A percentile compares a stretch with the other conserved stretches of the same genome.
phyloP scores from a whole-genome alignment of 139 green algal genomes.

The Picochlorum costavermella region DNA sequence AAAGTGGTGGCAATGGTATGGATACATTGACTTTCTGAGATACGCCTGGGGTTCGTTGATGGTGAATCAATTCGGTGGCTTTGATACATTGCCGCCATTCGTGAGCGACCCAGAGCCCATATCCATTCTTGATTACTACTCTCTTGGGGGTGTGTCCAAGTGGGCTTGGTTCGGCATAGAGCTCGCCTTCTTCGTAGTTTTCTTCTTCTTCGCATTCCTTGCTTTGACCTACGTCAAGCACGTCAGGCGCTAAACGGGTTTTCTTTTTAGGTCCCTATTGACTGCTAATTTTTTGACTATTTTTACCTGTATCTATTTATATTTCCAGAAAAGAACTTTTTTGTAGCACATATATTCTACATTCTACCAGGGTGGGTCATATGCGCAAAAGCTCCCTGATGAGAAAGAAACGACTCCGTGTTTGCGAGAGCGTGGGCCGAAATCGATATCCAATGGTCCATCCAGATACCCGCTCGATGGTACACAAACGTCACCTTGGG shows the following conservation, averaged over 20 bases:
- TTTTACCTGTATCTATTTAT: too few species aligned
- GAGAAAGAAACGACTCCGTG: too few species aligned
- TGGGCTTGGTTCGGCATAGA: slow-evolving; percentile 56
- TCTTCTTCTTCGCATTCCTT: slow-evolving; percentile 38
- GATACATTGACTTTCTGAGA: slow-evolving; percentile 29
- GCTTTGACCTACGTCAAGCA: slow-evolving; percentile 43
- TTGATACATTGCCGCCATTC: background rate
- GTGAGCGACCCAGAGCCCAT: background rate
- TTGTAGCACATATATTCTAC: too few species aligned
- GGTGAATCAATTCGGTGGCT: slow-evolving; percentile 47
- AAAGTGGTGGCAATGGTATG: slow-evolving; percentile 53
- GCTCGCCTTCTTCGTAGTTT: slow-evolving; percentile 39
- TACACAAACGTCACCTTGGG: too few species aligned
- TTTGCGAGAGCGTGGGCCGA: too few species aligned
- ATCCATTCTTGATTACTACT: slow-evolving; percentile 56
- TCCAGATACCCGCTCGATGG: too few species aligned
- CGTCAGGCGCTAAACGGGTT: slow-evolving; percentile 15
- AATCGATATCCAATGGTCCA: too few species aligned
- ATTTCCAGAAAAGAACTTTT: too few species aligned
- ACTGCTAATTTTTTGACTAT: too few species aligned
- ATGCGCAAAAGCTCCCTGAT: too few species aligned
- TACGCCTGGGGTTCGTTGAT: slow-evolving; percentile 26
- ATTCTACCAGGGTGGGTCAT: too few species aligned
- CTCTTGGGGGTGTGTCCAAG: slow-evolving; percentile 39
- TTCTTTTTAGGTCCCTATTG: background rate